Evolutionary conservation across 2,329 filamentous ascomycete species (phyloP), one percentile per base, ranked within the genome.

Genomic region (Cladosporium cucumerinum): DNA sequence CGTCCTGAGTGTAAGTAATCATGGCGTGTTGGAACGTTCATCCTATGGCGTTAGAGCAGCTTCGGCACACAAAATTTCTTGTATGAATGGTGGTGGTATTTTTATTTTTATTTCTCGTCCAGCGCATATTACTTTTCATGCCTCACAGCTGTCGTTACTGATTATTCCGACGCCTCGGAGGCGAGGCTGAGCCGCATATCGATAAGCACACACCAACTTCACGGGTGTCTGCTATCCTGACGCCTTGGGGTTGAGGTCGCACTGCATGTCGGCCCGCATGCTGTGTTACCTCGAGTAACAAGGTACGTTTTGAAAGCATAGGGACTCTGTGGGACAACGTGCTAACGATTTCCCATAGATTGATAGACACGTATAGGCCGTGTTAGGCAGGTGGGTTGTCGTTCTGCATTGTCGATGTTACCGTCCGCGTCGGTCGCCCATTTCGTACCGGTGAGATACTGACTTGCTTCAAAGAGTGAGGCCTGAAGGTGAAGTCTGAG

Each of bases 41-140:
- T 32, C n/a, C 39, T 23, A 34, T 57, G 54, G 54, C 54, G 54
- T 57, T 57, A 57, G 54, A 57, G 54, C 54, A 28, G 51, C 51
- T 54, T 32, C 39, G 51, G 51, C 26, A 28, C 10, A 11, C 25
- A 54, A 54, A 54, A 30, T 54, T 52, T 28, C 25, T 21, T 54
- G 51, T 54, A 54, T 32, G 26, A 30, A 54, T 21, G 51, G 51
- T 30, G 26, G 51, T 54, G 39, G 39, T 54, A 14, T 54, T 54
- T 6, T 14, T 54, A 10, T 8, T n/a, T 10, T 30, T 30, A 30
- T 30, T 30, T 8, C 28, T n/a, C n/a, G n/a, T n/a, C n/a, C n/a
- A n/a, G n/a, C n/a, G n/a, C n/a, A n/a, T n/a, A n/a, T n/a, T n/a
- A n/a, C n/a, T n/a, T n/a, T n/a, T n/a, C n/a, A n/a, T n/a, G n/a